phyloP scores from a whole-genome alignment of 345 rosid species.

The Erodium maritimum region DNA sequence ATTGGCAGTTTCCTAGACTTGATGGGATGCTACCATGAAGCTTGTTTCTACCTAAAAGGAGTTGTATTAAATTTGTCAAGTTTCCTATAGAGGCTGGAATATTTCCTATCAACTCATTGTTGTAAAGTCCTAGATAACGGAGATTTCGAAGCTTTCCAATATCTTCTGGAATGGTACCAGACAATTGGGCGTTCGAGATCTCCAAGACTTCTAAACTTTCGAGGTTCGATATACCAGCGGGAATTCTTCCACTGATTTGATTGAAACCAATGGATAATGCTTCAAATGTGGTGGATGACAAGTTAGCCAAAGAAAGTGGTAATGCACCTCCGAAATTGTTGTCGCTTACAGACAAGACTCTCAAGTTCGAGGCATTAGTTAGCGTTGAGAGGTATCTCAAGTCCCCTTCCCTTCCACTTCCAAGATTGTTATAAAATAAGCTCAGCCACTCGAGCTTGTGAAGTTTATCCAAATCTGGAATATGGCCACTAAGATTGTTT shows the following conservation, averaged over 20 bases:
- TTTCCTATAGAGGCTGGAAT: conserved; percentile 12
- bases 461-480: background rate
- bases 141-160: conserved; percentile 12
- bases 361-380: conserved; percentile 8
- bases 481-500: conserved; percentile 11
- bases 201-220: background rate
- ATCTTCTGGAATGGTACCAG: conserved; percentile 4
- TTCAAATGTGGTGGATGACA: conserved; percentile 4
- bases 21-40: conserved; percentile 12
- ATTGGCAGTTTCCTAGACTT: conserved; percentile 8
- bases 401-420: background rate
- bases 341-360: background rate
- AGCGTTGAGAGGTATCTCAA: conserved; percentile 10
- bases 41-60: conserved; percentile 7
- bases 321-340: conserved; percentile 12
- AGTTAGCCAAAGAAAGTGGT: conserved; percentile 3
- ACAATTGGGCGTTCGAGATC: conserved; percentile 1
- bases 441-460: conserved; percentile 1
- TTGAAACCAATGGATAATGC: background rate
- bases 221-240: conserved; percentile 7
- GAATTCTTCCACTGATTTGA: conserved; percentile 3
- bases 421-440: background rate
- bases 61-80: background rate
- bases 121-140: background rate
- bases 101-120: conserved; percentile 8